Conservation (phyloP, 2,329 filamentous ascomycete genomes). For the Phyllosticta citrichinensis region DNA sequence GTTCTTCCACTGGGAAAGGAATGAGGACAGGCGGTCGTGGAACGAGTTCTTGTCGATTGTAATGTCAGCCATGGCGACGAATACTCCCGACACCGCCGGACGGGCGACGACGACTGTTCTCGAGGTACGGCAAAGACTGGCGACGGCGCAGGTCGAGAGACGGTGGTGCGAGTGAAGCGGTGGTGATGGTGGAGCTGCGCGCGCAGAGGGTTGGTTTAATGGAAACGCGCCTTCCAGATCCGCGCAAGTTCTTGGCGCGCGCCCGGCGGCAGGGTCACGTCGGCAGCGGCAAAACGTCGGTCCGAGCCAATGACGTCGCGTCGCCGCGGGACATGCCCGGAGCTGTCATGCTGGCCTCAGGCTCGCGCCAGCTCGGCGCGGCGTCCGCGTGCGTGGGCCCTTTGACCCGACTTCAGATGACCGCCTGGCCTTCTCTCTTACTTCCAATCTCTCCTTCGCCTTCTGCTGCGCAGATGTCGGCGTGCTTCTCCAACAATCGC, state of each 20-base stretch:
- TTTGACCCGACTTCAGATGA: slow-evolving; percentile 1
- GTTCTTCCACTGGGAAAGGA: slow-evolving; percentile 88
- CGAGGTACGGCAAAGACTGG: slow-evolving; percentile 12
- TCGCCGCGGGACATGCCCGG: not conserved
- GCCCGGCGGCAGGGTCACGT: not conserved
- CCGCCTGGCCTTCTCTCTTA: not conserved
- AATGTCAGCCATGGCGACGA: slow-evolving; percentile 54
- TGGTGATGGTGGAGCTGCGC: slow-evolving; percentile 2
- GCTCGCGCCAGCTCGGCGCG: not conserved
- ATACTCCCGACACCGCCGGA: slow-evolving; percentile 16
- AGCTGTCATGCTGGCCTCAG: too few relatives aligned
- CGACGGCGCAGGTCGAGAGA: slow-evolving; percentile 11
- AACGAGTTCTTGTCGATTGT: slow-evolving; percentile 91
- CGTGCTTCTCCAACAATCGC: slow-evolving; percentile 4
- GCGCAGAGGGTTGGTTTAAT: not conserved
- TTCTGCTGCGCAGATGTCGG: slow-evolving; percentile 3
- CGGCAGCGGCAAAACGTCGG: not conserved
- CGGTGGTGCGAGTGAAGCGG: slow-evolving; percentile 10
- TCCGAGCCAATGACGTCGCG: slow-evolving; percentile 6
- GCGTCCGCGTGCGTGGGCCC: slow-evolving; percentile 2
- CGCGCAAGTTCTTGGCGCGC: slow-evolving; percentile 10
- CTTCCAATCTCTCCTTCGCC: not conserved
- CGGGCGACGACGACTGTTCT: not conserved
- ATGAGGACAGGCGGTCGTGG: slow-evolving; percentile 81
- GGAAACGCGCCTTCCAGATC: slow-evolving; percentile 8